Evolutionary conservation across 768 basidiomycete species (phyloP), one percentile per base, ranked within the genome.

Genomic region (Pleurotus tuber-regium): DNA sequence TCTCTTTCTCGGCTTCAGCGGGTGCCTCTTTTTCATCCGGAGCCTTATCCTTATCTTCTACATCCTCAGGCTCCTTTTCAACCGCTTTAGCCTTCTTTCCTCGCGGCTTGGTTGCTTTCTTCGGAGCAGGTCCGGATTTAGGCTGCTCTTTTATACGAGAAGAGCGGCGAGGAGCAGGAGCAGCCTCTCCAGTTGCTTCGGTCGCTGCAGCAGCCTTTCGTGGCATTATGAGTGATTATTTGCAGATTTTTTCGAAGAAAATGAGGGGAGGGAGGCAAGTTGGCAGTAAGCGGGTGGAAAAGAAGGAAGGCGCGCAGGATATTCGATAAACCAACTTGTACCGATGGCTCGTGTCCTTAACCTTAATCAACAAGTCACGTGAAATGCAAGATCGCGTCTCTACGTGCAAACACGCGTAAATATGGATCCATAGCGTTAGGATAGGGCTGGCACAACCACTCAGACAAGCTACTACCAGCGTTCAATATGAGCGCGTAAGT

Each of bases 61-160:
- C 72, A 52, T 74, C 66, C 44, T 79, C 80, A 41, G 63, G 62
- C 29, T 65, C 66, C 53, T 65, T 67, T 12, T 55, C 29, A 39
- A 73, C 67, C 26, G 74, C 68, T 50, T 73, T 73, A 46, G 61
- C 77, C 49, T 82, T 80, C 66, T 79, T 80, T 35, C 73, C 68
- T 58, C 83, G 75, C 41, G 86, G 83, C 69, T 87, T 88, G 4
- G 81, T 73, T 39, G 79, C 68, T 65, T 83, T 87, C 78, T 85
- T 87, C 12, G 66, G 69, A 30, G 65, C 63, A 4, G 71, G 66
- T 33, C 65, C 83, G 1, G 70, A 63, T 65, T 83, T 86, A 49
- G 84, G 84, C 53, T 79, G 76, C 23, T 84, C 85, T 66, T 88
- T 88, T 70, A 89, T 87, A 60, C 87, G 83, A 26, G 78, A 69